These are phyloP conservation scores for Fonsecaea monophora DNA, from an alignment of 2,329 filamentous ascomycete species.

Conservation along the genomic window DNA sequence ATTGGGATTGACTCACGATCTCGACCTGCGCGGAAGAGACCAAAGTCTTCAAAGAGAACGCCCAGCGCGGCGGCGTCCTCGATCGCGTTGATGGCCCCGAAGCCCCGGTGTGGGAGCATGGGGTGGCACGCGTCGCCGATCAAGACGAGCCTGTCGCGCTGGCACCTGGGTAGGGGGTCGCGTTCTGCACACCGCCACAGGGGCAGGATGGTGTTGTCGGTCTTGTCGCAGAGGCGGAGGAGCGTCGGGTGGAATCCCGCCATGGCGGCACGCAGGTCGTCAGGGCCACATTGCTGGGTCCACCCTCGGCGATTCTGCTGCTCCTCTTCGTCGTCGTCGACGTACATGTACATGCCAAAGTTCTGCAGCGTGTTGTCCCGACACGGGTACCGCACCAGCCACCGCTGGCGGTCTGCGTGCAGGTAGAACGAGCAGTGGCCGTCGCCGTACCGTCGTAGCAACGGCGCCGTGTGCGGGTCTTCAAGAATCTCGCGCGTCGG, in stretches of 20 bases:
- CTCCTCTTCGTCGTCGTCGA: neutral
- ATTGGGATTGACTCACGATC: too few relatives aligned
- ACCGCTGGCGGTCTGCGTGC: slow-evolving; percentile 2
- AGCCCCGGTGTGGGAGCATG: slow-evolving; percentile 14
- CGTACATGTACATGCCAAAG: slow-evolving; percentile 15
- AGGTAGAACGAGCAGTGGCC: slow-evolving; percentile 17
- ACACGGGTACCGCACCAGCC: slow-evolving; percentile 15
- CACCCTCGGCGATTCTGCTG: neutral
- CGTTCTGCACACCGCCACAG: slow-evolving; percentile 11
- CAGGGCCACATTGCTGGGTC: neutral
- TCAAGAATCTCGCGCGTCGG: neutral
- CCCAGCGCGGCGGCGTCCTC: slow-evolving; percentile 11
- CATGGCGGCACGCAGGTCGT: slow-evolving; percentile 8
- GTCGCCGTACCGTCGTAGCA: slow-evolving; percentile 6
- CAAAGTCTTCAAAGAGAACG: neutral
- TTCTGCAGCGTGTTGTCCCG: slow-evolving; percentile 17
- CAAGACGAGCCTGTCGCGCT: slow-evolving; percentile 9
- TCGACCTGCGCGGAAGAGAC: too few relatives aligned
- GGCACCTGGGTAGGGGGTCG: slow-evolving; percentile 3
- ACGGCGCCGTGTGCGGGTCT: slow-evolving; percentile 5
- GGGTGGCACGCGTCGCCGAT: slow-evolving; percentile 13
- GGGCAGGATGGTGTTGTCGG: neutral
- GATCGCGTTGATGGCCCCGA: slow-evolving; percentile 14
- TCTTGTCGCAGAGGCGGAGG: neutral
- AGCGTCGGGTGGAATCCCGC: slow-evolving; percentile 1